Percentiles rank a stretch among this genome's conserved stretches.
phyloP scores from a whole-genome alignment of 2,329 filamentous ascomycete species.

The Myriosclerotinia duriaeana region DNA sequence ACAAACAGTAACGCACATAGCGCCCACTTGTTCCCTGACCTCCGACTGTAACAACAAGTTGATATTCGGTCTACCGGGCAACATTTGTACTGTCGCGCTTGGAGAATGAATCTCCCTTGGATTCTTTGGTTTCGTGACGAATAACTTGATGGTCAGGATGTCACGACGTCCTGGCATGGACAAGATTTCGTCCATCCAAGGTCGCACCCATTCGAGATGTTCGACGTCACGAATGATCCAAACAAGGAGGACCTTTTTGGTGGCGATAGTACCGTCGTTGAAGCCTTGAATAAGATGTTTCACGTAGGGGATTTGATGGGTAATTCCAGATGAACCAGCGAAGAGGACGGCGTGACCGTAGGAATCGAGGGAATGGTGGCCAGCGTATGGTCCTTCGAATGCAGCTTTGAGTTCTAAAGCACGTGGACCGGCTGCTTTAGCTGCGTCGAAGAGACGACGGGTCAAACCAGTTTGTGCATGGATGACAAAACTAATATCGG shows the following conservation, averaged over 20 bases:
- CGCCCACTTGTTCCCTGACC: slow-evolving; percentile 76
- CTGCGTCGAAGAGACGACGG: slow-evolving; percentile 72
- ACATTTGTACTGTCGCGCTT: slow-evolving; percentile 83
- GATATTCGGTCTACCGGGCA: slow-evolving; percentile 83
- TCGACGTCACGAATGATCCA: slow-evolving; percentile 93
- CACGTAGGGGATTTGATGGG: slow-evolving; percentile 88
- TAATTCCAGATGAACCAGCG: slow-evolving; percentile 91
- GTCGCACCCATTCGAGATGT: slow-evolving; percentile 88
- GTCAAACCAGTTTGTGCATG: slow-evolving; percentile 88
- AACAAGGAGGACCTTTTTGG: slow-evolving; percentile 76
- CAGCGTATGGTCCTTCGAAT: slow-evolving; percentile 87
- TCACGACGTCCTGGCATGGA: slow-evolving; percentile 78
- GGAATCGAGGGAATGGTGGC: slow-evolving; percentile 80
- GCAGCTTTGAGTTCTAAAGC: slow-evolving; percentile 51
- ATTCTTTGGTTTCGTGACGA: slow-evolving; percentile 83
- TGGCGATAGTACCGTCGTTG: slow-evolving; percentile 70
- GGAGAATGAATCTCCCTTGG: slow-evolving; percentile 73
- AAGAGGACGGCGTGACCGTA: slow-evolving; percentile 91
- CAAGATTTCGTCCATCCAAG: slow-evolving; percentile 76
- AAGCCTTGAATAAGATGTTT: slow-evolving; percentile 71
- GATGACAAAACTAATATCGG: slow-evolving; percentile 75
- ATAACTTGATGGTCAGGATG: slow-evolving; percentile 81
- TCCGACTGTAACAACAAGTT: slow-evolving; percentile 77
- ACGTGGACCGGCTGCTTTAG: slow-evolving; percentile 44
- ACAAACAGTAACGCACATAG: slow-evolving; percentile 83